Percentiles rank a stretch among this genome's conserved stretches.
These are phyloP conservation scores for Kwoniella sp. DNA, from an alignment of 768 basidiomycete genomes.

Conservation along the genomic window DNA sequence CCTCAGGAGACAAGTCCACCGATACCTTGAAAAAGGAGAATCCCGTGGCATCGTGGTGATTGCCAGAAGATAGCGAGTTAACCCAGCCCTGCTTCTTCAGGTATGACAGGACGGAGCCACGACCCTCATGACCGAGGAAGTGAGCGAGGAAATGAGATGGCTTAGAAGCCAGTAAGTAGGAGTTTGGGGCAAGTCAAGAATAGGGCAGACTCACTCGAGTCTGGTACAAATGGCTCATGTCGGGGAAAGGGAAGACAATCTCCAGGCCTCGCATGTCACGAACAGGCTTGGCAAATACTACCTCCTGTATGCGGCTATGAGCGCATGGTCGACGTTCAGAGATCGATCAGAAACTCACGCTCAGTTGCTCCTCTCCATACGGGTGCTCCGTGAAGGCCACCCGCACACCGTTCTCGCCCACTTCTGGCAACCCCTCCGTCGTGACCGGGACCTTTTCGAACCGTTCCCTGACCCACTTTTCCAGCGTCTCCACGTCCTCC, in stretches of 20 bases:
- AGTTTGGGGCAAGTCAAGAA: neutral
- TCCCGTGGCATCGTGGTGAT: constrained; percentile 64
- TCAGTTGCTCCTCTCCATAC: constrained; percentile 37
- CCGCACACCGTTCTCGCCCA: constrained; percentile 35
- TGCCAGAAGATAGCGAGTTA: constrained; percentile 65
- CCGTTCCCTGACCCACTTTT: constrained; percentile 44
- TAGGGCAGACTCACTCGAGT: constrained; percentile 54
- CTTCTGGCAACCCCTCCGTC: constrained; percentile 28
- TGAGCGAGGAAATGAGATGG: constrained; percentile 73
- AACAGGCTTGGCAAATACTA: constrained; percentile 69
- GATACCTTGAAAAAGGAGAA: constrained; percentile 87
- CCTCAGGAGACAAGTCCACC: constrained; percentile 72
- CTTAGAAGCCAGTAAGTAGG: constrained; percentile 10
- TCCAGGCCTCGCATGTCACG: constrained; percentile 81
- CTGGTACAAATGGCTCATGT: constrained; percentile 53
- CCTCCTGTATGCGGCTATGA: no score
- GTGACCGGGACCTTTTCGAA: constrained; percentile 44
- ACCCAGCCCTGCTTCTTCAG: constrained; percentile 86
- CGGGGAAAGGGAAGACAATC: constrained; percentile 59
- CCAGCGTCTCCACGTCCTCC: constrained; percentile 45
- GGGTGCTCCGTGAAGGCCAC: constrained; percentile 39
- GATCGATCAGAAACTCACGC: constrained; percentile 27
- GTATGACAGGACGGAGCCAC: constrained; percentile 84
- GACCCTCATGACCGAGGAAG: constrained; percentile 70
- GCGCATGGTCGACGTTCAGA: neutral